phyloP scores from a whole-genome alignment of 192 early-diverging fungal species.

The Dimargaris cristalligena region DNA sequence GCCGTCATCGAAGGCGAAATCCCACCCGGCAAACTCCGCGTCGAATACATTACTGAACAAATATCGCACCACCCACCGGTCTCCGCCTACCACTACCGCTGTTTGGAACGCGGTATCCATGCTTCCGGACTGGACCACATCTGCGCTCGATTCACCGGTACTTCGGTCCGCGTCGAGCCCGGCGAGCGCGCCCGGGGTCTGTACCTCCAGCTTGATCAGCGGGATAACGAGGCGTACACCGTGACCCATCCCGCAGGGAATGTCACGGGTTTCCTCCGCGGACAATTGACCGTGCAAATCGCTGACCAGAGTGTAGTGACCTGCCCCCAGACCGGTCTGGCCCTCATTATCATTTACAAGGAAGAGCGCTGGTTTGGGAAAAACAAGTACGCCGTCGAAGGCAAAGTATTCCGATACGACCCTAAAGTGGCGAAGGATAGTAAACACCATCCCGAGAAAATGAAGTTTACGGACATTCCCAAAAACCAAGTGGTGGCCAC shows the following conservation, averaged over 20 bases:
- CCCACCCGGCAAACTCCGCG: slow-evolving; percentile 20
- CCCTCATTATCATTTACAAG: slow-evolving; percentile 48
- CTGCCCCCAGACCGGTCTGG: slow-evolving; percentile 42
- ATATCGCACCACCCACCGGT: slow-evolving; percentile 41
- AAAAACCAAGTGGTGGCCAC: slow-evolving; percentile 34
- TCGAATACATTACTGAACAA: slow-evolving; percentile 45
- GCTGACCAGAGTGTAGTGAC: slow-evolving; percentile 39
- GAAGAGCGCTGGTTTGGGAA: slow-evolving; percentile 58
- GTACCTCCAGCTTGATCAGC: slow-evolving; percentile 37
- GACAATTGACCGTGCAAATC: slow-evolving; percentile 40
- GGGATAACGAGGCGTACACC: slow-evolving; percentile 45
- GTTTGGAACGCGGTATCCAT: slow-evolving; percentile 39
- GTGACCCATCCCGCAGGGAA: slow-evolving; percentile 44
- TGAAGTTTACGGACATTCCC: slow-evolving; percentile 38
- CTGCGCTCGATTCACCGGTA: slow-evolving; percentile 52
- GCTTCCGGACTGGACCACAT: slow-evolving; percentile 56
- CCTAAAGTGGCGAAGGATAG: slow-evolving; percentile 16
- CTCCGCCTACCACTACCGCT: slow-evolving; percentile 43
- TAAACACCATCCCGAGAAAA: slow-evolving; percentile 5
- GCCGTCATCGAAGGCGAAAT: too few relatives aligned
- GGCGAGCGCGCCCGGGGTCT: slow-evolving; percentile 47
- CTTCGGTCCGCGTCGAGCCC: slow-evolving; percentile 46
- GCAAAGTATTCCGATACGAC: slow-evolving; percentile 49
- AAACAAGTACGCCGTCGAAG: slow-evolving; percentile 44
- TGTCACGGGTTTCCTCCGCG: slow-evolving; percentile 52